phyloP scores from a whole-genome alignment of 768 basidiomycete species.

The Leccinum obscurum region DNA sequence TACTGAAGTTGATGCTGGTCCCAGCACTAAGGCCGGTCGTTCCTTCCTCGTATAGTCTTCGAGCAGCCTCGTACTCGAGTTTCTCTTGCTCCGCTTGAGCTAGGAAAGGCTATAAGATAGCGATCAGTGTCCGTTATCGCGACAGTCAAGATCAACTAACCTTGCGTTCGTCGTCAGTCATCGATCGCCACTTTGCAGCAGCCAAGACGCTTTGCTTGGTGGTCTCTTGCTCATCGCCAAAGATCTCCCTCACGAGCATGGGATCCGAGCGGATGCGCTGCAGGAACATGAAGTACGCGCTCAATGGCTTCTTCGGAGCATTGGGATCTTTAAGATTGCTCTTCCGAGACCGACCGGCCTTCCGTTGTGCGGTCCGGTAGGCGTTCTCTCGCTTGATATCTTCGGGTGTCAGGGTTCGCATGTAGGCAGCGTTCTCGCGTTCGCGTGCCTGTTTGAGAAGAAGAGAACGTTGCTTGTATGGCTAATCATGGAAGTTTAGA shows the following conservation, averaged over 20 bases:
- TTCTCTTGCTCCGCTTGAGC: constrained; percentile 95
- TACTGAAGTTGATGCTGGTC: constrained; percentile 80
- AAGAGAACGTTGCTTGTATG: constrained; percentile 83
- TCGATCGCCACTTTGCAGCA: constrained; percentile 88
- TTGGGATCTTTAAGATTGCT: constrained; percentile 97
- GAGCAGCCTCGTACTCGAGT: constrained; percentile 85
- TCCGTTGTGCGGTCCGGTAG: constrained; percentile 89
- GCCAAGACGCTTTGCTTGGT: constrained; percentile 94
- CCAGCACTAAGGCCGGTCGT: constrained; percentile 61
- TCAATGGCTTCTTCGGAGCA: constrained; percentile 93
- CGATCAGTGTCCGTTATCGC: constrained; percentile 16
- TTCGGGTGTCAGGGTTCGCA: constrained; percentile 86
- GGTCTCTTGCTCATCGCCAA: constrained; percentile 89
- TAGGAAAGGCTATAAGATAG: constrained; percentile 71
- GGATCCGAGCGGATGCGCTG: constrained; percentile 85
- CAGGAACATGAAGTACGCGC: constrained; percentile 94
- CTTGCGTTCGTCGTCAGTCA: constrained; percentile 93
- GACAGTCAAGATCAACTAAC: constrained; percentile 43
- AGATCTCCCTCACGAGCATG: constrained; percentile 72
- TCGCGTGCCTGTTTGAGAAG: constrained; percentile 81
- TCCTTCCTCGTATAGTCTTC: constrained; percentile 86
- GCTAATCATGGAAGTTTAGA: constrained; percentile 45
- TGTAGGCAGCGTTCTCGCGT: constrained; percentile 78
- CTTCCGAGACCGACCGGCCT: constrained; percentile 89
- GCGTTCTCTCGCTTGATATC: constrained; percentile 94